Evolutionary conservation across 805 yeast genomes (phyloP).

Genomic region (Wickerhamomyces bisporus): DNA sequence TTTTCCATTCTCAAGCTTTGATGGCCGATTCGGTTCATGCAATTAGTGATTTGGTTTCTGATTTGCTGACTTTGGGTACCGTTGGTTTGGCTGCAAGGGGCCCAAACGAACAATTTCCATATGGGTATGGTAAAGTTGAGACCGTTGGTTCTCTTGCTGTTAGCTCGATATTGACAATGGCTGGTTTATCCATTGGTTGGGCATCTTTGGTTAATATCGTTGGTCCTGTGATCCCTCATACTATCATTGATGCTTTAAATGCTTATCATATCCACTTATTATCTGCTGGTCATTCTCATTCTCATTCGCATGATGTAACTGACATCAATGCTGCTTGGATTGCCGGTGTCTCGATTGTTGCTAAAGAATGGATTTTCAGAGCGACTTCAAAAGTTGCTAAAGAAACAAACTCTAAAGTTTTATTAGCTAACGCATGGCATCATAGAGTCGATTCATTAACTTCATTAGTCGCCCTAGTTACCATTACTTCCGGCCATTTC

Average conservation of each 20-base stretch:
- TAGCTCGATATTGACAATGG: constrained; percentile 73
- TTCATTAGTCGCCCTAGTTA: constrained; percentile 81
- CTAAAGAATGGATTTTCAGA: constrained; percentile 84
- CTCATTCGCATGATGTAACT: constrained; percentile 37
- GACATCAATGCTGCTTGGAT: constrained; percentile 94
- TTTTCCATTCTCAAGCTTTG: constrained; percentile 91
- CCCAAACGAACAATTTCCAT: constrained; percentile 61
- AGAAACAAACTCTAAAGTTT: constrained; percentile 75
- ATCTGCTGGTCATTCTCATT: constrained; percentile 29
- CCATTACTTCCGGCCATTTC: constrained; percentile 81
- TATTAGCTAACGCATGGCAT: constrained; percentile 98
- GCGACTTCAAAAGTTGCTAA: constrained; percentile 80
- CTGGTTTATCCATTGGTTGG: constrained; percentile 91
- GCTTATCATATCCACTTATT: constrained; percentile 43
- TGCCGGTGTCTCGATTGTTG: constrained; percentile 80
- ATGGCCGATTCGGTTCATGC: constrained; percentile 96
- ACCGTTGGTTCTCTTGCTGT: constrained; percentile 89
- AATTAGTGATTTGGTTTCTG: constrained; percentile 83
- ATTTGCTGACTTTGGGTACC: constrained; percentile 82
- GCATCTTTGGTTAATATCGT: constrained; percentile 63
- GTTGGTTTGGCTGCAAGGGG: constrained; percentile 67
- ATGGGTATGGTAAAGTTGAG: constrained; percentile 91
- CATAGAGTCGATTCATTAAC: constrained; percentile 94
- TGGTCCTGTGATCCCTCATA: constrained; percentile 62
- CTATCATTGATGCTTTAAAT: constrained; percentile 49